phyloP scores from a whole-genome alignment of 2,329 filamentous ascomycete genomes.

The Pseudocercospora fijiensis region DNA sequence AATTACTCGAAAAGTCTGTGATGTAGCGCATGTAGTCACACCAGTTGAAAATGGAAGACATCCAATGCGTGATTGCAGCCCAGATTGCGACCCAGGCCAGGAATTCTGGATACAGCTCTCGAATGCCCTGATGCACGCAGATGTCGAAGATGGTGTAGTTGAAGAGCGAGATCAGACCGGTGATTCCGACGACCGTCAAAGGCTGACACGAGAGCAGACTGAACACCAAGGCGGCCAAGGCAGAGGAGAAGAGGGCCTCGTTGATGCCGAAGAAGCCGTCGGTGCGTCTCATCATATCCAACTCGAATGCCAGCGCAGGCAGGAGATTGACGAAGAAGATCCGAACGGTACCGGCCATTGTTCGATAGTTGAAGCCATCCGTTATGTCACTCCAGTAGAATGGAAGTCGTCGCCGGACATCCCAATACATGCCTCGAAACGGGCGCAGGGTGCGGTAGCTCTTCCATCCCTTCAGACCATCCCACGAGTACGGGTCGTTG shows the following conservation, averaged over 20 bases:
- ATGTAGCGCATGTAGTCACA: slow-evolving; percentile 61
- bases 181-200: slow-evolving; percentile 58
- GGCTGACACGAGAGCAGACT: slow-evolving; percentile 54
- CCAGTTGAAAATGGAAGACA: slow-evolving; percentile 53
- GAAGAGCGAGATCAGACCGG: slow-evolving; percentile 55
- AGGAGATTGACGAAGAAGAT: slow-evolving; percentile 62
- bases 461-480: slow-evolving; percentile 38
- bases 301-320: slow-evolving; percentile 58
- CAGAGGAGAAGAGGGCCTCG: slow-evolving; percentile 56
- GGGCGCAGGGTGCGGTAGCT: slow-evolving; percentile 44
- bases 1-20: slow-evolving; percentile 56
- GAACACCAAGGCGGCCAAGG: slow-evolving; percentile 57
- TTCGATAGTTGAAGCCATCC: slow-evolving; percentile 57
- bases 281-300: slow-evolving; percentile 59
- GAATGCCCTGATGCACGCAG: slow-evolving; percentile 49
- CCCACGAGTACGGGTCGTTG: slow-evolving; percentile 41
- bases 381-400: slow-evolving; percentile 58
- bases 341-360: slow-evolving; percentile 55
- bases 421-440: slow-evolving; percentile 55
- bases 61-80: slow-evolving; percentile 59
- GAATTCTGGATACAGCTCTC: slow-evolving; percentile 53
- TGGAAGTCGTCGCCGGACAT: slow-evolving; percentile 53
- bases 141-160: slow-evolving; percentile 63
- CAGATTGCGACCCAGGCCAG: slow-evolving; percentile 59
- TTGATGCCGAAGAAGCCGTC: slow-evolving; percentile 57